These are phyloP conservation scores for Paecilomyces formosus DNA, from an alignment of 2,329 filamentous ascomycete species.

Conservation along the genomic window DNA sequence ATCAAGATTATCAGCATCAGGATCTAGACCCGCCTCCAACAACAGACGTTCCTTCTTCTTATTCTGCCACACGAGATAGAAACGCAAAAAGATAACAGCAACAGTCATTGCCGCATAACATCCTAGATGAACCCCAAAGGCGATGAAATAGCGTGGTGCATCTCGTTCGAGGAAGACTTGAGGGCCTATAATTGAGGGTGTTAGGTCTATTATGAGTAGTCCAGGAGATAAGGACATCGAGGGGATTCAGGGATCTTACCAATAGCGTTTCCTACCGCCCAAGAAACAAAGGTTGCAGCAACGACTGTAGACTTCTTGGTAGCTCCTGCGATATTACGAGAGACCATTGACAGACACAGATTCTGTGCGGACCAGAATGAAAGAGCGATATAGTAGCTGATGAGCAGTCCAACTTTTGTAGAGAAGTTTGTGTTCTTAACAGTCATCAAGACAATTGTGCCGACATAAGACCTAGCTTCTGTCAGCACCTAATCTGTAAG, in stretches of 20 bases:
- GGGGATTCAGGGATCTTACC: conserved; percentile 29
- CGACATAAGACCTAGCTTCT: conserved; percentile 53
- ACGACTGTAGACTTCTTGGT: conserved; percentile 66
- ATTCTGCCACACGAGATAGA: conserved; percentile 53
- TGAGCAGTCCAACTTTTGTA: conserved; percentile 59
- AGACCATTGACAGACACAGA: conserved; percentile 59
- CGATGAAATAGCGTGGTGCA: conserved; percentile 59
- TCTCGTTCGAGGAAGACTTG: conserved; percentile 58
- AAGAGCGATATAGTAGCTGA: conserved; percentile 68
- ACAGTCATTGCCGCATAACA: conserved; percentile 58
- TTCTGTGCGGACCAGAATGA: conserved; percentile 72
- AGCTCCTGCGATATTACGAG: conserved; percentile 63
- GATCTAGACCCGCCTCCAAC: conserved; percentile 33
- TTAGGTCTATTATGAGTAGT: neutral
- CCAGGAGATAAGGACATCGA: no score
- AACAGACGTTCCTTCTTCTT: conserved; percentile 47
- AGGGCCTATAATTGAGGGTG: conserved; percentile 37
- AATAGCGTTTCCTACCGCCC: conserved; percentile 61
- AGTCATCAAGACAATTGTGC: conserved; percentile 65
- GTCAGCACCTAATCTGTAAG: neutral
- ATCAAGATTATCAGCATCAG: conserved; percentile 33
- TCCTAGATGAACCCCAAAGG: conserved; percentile 61
- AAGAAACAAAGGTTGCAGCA: conserved; percentile 63
- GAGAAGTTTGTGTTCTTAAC: conserved; percentile 51
- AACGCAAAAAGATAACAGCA: conserved; percentile 51